Evolutionary conservation across 2,329 filamentous ascomycete genomes (phyloP).

Genomic region (Monosporascus sp.): DNA sequence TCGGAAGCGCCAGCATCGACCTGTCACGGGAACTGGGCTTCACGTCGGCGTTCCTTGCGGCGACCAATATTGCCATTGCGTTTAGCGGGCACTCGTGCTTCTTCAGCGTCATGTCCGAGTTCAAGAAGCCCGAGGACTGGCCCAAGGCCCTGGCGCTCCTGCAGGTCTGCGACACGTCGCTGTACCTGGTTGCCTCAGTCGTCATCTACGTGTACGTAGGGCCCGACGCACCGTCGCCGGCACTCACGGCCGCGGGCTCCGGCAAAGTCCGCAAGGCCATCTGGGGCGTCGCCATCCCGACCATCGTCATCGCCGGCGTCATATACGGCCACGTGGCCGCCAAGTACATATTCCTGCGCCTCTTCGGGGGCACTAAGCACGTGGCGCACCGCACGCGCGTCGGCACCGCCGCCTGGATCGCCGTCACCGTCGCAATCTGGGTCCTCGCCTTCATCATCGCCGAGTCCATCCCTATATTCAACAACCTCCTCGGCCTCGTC

Average conservation of each 20-base stretch:
- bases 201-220: slow-evolving; percentile 67
- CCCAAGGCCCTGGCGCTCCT: slow-evolving; percentile 44
- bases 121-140: slow-evolving; percentile 56
- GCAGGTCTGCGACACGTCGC: slow-evolving; percentile 51
- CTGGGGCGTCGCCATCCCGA: slow-evolving; percentile 64
- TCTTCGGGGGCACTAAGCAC: slow-evolving; percentile 56
- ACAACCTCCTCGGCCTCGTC: slow-evolving; percentile 59
- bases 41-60: slow-evolving; percentile 49
- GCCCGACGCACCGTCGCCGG: slow-evolving; percentile 56
- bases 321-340: slow-evolving; percentile 64
- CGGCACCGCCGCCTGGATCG: slow-evolving; percentile 54
- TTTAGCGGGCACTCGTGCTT: slow-evolving; percentile 66
- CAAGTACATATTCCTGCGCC: slow-evolving; percentile 61
- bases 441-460: slow-evolving; percentile 62
- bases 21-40: slow-evolving; percentile 37
- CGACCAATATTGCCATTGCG: slow-evolving; percentile 63
- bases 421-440: slow-evolving; percentile 52
- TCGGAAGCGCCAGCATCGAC: slow-evolving; percentile 30
- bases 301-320: slow-evolving; percentile 66
- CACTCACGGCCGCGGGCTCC: slow-evolving; percentile 55
- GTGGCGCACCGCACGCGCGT: slow-evolving; percentile 45
- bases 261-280: slow-evolving; percentile 55
- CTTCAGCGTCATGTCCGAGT: slow-evolving; percentile 61
- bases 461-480: slow-evolving; percentile 65
- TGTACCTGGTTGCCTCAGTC: slow-evolving; percentile 61